Conservation (phyloP, 805 yeast species). For the Sungouiella blattae region DNA sequence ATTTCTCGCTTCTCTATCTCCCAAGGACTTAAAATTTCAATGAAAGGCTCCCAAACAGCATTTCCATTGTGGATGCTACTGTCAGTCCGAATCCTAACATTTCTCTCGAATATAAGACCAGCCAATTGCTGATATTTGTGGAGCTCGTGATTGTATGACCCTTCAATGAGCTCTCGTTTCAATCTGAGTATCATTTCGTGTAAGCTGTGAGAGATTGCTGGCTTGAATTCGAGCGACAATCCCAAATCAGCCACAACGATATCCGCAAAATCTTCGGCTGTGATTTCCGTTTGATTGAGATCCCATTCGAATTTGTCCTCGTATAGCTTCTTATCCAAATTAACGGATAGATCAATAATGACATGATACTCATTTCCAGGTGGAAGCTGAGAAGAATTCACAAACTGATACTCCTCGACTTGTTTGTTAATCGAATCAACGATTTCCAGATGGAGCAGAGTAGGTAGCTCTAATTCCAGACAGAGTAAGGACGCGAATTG, state of each 20-base stretch:
- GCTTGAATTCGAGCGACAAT: slow-evolving; percentile 75
- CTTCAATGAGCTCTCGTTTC: slow-evolving; percentile 78
- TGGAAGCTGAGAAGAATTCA: slow-evolving; percentile 65
- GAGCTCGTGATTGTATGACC: slow-evolving; percentile 38
- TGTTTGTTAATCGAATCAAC: slow-evolving; percentile 74
- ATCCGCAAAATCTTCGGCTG: slow-evolving; percentile 83
- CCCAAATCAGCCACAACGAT: slow-evolving; percentile 84
- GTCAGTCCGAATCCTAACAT: slow-evolving; percentile 47
- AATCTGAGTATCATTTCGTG: slow-evolving; percentile 75
- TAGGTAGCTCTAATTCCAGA: slow-evolving; percentile 79
- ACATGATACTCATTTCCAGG: slow-evolving; percentile 58
- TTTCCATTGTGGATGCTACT: slow-evolving; percentile 73
- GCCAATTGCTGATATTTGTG: slow-evolving; percentile 41
- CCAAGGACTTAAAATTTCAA: slow-evolving; percentile 82
- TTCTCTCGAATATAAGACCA: slow-evolving; percentile 42
- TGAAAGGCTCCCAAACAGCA: slow-evolving; percentile 81
- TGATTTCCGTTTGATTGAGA: slow-evolving; percentile 46
- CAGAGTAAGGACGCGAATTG: slow-evolving; percentile 73
- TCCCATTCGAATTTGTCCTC: slow-evolving; percentile 98
- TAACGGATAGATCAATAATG: slow-evolving; percentile 75
- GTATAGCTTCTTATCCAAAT: slow-evolving; percentile 74
- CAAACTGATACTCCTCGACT: slow-evolving; percentile 67
- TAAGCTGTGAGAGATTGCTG: slow-evolving; percentile 83
- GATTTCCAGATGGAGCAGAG: slow-evolving; percentile 57
- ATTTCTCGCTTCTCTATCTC: slow-evolving; percentile 94